Conservation (phyloP, 345 rosid genomes). For the Crucihimalaya himalaica region DNA sequence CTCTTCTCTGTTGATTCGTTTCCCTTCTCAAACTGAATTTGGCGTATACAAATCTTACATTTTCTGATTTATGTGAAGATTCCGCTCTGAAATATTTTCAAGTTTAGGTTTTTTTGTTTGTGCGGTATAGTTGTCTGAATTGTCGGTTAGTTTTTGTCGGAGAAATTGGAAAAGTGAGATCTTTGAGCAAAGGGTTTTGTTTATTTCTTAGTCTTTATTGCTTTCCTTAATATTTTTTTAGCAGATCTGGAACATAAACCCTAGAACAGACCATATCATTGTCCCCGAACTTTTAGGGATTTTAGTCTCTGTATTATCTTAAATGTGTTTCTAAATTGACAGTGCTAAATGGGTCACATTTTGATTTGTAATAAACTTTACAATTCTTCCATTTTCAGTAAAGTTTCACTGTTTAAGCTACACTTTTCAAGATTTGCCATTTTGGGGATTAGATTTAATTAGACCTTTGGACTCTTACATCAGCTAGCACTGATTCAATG, state of each 20-base stretch:
- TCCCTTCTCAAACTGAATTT: background rate
- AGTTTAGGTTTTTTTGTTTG: background rate
- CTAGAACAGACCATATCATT: constrained; percentile 5
- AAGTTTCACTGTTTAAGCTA: background rate
- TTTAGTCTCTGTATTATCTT: background rate
- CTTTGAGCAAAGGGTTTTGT: constrained; percentile 2
- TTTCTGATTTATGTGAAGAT: background rate
- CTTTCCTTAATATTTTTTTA: background rate
- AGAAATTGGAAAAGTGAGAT: constrained; percentile 11
- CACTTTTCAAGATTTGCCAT: constrained; percentile 31
- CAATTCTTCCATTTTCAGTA: constrained; percentile 16
- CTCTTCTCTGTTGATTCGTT: constrained; percentile 1
- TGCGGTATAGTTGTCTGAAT: background rate
- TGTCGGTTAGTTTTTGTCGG: background rate
- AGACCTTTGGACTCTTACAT: constrained; percentile 12
- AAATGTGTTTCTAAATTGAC: constrained; percentile 22
- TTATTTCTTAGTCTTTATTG: background rate
- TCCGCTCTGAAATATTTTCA: background rate
- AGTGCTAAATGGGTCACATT: constrained; percentile 19
- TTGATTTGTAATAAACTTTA: background rate
- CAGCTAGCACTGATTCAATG: constrained; percentile 5
- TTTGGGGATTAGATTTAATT: constrained; percentile 1
- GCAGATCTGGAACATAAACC: constrained; percentile 37
- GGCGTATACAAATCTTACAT: background rate
- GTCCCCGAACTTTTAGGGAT: background rate